Base-by-base conservation (phyloP, 2,329 filamentous ascomycete genomes). In the Cladosporium halotolerans region DNA sequence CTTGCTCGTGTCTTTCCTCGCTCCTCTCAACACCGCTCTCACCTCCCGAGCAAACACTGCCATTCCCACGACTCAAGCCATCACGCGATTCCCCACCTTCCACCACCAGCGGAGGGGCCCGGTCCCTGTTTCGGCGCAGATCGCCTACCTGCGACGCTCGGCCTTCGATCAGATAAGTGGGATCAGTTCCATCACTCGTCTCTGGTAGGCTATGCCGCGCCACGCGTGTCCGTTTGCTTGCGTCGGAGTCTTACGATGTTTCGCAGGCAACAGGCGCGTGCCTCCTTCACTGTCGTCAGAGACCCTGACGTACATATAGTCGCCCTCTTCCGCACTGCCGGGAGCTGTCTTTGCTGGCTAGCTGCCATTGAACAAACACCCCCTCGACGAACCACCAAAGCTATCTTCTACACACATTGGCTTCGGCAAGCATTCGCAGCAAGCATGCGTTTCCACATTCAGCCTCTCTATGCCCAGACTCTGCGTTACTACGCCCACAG, bases 401-500 rank as follows among this genome's bases (percentile, higher is more conserved):
- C 23, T 28, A 28, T 28, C 4, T 28, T 28, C 23, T 28, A 28
- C 23, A 7, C 1, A 28, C 23, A 28, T 7, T 28, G 23, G 2
- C 4, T 2, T 28, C 7, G 23, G 23, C 23, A 2, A 28, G 2
- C 7, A 28, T 28, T 7, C 14, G 3, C 36, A 50, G 13, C 47
- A 38, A 47, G 78, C 52, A 89, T 92, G 63, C 81, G 86, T 0
- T 70, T 88, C 23, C 60, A 55, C 52, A 55, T 46, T 31, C 45
- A 56, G 47, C 56, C 59, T 16, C 42, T 60, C 36, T 50, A 63
- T 31, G 40, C 58, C 11, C 63, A 63, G 56, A 57, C 63, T 9
- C 38, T 62, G 9, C 63, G 66, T 43, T 59, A 57, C 47, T 63
- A 63, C 57, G 60, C 65, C 8, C 55, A 60, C 33, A 46, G 53